phyloP scores from a whole-genome alignment of 495 filamentous ascomycete species.

The Astrothelium subdiscretum region DNA sequence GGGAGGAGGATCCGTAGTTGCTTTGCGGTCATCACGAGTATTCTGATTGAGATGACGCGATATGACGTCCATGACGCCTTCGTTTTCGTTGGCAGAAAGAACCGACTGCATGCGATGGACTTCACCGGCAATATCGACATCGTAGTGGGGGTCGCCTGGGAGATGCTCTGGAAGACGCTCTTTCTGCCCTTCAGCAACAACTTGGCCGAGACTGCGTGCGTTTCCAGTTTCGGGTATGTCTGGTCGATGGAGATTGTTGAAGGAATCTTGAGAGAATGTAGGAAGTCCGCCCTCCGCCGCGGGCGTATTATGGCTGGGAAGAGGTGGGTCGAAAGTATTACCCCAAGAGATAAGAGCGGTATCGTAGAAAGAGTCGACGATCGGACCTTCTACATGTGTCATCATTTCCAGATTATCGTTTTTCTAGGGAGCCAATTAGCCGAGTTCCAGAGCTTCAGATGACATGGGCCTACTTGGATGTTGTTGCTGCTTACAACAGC shows the following conservation, averaged over 20 bases:
- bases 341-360: conserved; percentile 60
- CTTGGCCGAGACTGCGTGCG: conserved; percentile 6
- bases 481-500: conserved; percentile 65
- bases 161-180: conserved; percentile 43
- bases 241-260: conserved; percentile 14
- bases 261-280: conserved; percentile 20
- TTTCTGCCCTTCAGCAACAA: conserved; percentile 9
- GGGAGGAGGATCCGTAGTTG: conserved; percentile 41
- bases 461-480: conserved; percentile 32
- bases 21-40: conserved; percentile 38
- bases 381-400: conserved; percentile 61
- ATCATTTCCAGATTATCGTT: conserved; percentile 48
- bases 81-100: conserved; percentile 36
- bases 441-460: neutral
- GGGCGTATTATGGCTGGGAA: conserved; percentile 44
- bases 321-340: conserved; percentile 47
- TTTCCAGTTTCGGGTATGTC: conserved; percentile 18
- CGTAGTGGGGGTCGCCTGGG: conserved; percentile 49
- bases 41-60: conserved; percentile 36
- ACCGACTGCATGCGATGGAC: conserved; percentile 45
- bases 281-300: conserved; percentile 31
- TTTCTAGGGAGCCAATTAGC: conserved; percentile 15
- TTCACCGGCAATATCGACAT: conserved; percentile 45
- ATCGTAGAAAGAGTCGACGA: conserved; percentile 66
- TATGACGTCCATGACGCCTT: conserved; percentile 19